These are phyloP conservation scores for Quercus agrifolia DNA, from an alignment of 306 rosid genomes.

Conservation along the genomic window DNA sequence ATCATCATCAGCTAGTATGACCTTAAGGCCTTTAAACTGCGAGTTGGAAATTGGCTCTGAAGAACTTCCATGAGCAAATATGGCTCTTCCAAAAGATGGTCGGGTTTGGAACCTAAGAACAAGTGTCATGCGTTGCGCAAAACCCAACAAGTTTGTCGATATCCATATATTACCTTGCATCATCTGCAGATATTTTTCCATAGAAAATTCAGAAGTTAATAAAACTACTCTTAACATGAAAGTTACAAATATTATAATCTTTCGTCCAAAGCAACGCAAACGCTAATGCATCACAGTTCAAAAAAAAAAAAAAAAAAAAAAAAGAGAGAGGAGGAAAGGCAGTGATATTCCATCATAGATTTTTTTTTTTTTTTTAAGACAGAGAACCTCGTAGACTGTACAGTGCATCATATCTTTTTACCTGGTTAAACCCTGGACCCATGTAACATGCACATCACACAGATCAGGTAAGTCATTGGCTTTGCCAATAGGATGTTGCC, in stretches of 20 bases:
- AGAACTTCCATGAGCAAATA: slow-evolving; percentile 21
- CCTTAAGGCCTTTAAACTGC: slow-evolving; percentile 53
- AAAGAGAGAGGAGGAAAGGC: background rate
- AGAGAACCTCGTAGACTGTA: too few species aligned
- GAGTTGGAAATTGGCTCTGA: slow-evolving; percentile 35
- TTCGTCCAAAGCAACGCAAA: background rate
- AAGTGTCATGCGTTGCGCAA: slow-evolving; percentile 66
- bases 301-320: background rate
- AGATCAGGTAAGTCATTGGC: too few species aligned
- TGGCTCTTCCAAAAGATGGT: slow-evolving; percentile 38
- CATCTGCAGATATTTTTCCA: slow-evolving; percentile 51
- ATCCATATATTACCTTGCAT: slow-evolving; percentile 84
- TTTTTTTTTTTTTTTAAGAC: too few species aligned
- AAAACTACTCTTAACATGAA: background rate
- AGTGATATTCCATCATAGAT: background rate
- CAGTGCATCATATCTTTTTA: too few species aligned
- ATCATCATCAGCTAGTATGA: slow-evolving; percentile 67
- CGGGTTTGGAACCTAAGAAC: slow-evolving; percentile 58
- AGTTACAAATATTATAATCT: background rate
- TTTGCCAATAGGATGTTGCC: too few species aligned
- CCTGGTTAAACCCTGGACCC: too few species aligned
- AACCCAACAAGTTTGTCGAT: slow-evolving; percentile 43
- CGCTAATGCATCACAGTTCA: background rate
- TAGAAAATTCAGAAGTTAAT: slow-evolving; percentile 23
- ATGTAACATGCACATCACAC: too few species aligned